A percentile compares a stretch with the other conserved stretches of the same genome.
These are phyloP conservation scores for Boletus sp. DNA, from an alignment of 768 basidiomycete species.

Conservation along the genomic window DNA sequence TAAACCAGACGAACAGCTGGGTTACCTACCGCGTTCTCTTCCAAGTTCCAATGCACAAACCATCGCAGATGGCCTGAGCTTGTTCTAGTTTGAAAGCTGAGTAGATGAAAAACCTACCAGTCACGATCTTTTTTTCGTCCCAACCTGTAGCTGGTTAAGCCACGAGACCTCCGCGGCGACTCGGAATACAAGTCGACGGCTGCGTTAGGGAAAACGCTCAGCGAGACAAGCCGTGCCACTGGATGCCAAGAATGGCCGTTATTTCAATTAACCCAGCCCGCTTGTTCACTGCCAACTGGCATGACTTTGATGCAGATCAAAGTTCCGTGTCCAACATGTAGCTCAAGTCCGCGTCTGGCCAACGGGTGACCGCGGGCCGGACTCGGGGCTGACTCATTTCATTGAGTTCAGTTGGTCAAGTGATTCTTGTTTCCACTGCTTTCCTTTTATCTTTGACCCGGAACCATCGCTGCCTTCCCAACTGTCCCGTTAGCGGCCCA, in stretches of 20 bases:
- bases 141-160: not conserved
- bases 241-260: not conserved
- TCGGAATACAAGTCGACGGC: not conserved
- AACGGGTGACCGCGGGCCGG: too few relatives aligned
- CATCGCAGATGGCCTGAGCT: not conserved
- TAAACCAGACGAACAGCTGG: not conserved
- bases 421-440: not conserved
- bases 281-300: conserved; percentile 4
- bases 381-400: not conserved
- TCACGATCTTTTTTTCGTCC: not conserved
- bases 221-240: not conserved
- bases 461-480: not conserved
- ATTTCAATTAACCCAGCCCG: not conserved
- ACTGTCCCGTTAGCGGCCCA: not conserved
- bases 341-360: too few relatives aligned
- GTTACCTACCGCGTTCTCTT: not conserved
- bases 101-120: not conserved
- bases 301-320: not conserved
- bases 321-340: not conserved
- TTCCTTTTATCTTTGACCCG: not conserved
- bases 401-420: not conserved
- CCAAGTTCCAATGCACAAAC: not conserved
- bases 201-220: not conserved
- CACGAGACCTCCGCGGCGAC: not conserved
- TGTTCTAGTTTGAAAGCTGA: not conserved